A percentile compares a stretch with the other conserved stretches of the same genome.
Evolutionary conservation across 2,329 filamentous ascomycete species (phyloP).

Genomic region (Ophiostoma himal-ulmi): DNA sequence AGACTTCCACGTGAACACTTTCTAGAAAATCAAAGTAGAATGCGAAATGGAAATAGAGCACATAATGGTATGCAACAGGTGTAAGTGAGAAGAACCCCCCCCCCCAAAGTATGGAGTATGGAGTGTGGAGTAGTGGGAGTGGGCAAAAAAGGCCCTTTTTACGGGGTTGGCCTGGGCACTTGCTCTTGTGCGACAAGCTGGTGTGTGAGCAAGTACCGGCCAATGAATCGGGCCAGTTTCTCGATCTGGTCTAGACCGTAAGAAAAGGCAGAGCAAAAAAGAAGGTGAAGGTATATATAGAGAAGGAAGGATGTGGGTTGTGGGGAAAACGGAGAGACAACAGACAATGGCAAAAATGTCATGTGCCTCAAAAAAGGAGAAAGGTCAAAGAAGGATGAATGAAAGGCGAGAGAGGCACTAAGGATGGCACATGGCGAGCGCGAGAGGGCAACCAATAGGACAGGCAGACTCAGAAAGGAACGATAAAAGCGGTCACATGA

Average conservation of each 20-base stretch:
- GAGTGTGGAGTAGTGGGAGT: background rate
- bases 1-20: constrained; percentile 5
- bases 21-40: background rate
- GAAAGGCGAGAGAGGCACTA: background rate
- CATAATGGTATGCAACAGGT: background rate
- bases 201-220: background rate
- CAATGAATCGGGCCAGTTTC: constrained; percentile 6
- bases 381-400: background rate
- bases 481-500: background rate
- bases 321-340: constrained; percentile 3
- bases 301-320: background rate
- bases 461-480: background rate
- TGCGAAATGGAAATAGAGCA: background rate
- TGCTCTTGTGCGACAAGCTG: background rate
- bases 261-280: background rate
- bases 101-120: background rate
- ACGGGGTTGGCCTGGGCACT: constrained; percentile 1
- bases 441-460: background rate
- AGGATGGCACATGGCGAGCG: background rate
- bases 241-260: background rate
- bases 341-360: background rate
- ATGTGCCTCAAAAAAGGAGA: background rate
- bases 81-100: background rate
- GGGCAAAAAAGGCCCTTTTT: constrained; percentile 10
- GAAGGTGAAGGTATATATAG: background rate